Percentiles rank a stretch among this genome's conserved stretches.
Evolutionary conservation across 148 eudicot species (phyloP).

Genomic region (Polygonum aviculare): DNA sequence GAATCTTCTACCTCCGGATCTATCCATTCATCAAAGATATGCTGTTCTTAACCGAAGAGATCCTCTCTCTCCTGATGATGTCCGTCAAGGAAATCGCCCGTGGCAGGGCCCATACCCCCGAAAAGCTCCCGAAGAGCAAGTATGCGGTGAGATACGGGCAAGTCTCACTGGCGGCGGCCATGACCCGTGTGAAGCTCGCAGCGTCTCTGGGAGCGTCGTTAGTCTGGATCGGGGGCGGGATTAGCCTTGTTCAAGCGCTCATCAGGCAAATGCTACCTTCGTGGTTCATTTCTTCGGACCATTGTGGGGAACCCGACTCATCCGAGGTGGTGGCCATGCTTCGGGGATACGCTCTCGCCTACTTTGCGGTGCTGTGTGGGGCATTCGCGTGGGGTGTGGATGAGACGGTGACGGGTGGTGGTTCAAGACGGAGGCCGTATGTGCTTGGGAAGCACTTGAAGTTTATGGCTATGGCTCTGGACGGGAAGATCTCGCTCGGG

Average conservation of each 20-base stretch:
- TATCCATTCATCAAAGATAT: conserved; percentile 55
- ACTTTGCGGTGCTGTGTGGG: conserved; percentile 70
- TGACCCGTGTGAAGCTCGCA: conserved; percentile 68
- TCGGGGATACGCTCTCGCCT: conserved; percentile 76
- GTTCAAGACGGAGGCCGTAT: conserved; percentile 38
- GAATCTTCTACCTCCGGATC: conserved; percentile 66
- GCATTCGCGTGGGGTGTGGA: conserved; percentile 78
- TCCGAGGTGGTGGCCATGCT: conserved; percentile 46
- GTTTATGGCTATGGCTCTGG: conserved; percentile 67
- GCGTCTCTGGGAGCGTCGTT: conserved; percentile 81
- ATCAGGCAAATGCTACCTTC: conserved; percentile 74
- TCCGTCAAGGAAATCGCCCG: conserved; percentile 66
- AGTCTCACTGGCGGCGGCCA: conserved; percentile 66
- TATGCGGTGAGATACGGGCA: conserved; percentile 21
- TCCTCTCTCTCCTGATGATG: conserved; percentile 55
- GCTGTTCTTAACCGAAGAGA: conserved; percentile 60
- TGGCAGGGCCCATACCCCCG: neutral
- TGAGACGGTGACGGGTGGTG: conserved; percentile 22
- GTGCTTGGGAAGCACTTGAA: conserved; percentile 54
- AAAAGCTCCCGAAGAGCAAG: neutral
- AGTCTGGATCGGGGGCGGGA: conserved; percentile 78
- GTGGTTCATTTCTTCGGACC: conserved; percentile 66
- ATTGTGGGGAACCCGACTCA: conserved; percentile 11
- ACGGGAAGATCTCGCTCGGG: conserved; percentile 75
- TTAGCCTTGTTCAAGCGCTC: conserved; percentile 48